phyloP scores from a whole-genome alignment of 306 rosid genomes.

The Senna siamea region DNA sequence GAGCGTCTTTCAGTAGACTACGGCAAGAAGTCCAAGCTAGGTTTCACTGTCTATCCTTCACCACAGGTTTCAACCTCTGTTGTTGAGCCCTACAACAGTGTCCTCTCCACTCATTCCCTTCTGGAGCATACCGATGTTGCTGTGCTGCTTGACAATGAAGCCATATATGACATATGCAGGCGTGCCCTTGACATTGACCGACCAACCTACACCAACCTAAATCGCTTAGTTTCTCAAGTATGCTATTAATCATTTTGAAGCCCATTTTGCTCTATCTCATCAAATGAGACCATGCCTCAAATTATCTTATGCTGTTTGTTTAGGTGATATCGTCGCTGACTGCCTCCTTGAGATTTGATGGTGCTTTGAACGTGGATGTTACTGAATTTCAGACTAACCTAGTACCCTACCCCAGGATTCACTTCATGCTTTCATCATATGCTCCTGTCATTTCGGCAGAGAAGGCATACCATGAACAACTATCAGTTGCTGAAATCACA shows the following conservation, averaged over 20 bases:
- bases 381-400: conserved; percentile 87
- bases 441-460: conserved; percentile 67
- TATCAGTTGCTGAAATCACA: conserved; percentile 83
- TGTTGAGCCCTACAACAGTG: conserved; percentile 93
- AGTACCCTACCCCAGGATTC: conserved; percentile 88
- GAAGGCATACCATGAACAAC: conserved; percentile 86
- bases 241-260: neutral
- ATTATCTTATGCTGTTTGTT: neutral
- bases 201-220: conserved; percentile 84
- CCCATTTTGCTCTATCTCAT: neutral
- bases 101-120: conserved; percentile 86
- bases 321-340: conserved; percentile 84
- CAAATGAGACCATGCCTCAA: neutral
- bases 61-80: conserved; percentile 91
- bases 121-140: conserved; percentile 86
- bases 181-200: conserved; percentile 88
- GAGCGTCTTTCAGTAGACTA: conserved; percentile 74
- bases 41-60: conserved; percentile 85
- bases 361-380: conserved; percentile 86
- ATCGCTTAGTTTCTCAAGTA: conserved; percentile 85
- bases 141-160: conserved; percentile 77
- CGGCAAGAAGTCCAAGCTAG: conserved; percentile 69
- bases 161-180: conserved; percentile 83
- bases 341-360: conserved; percentile 80
- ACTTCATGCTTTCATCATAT: conserved; percentile 90